Percentiles rank a stretch among this genome's conserved stretches.
These are phyloP conservation scores for Russula compacta DNA, from an alignment of 768 basidiomycete species.

Conservation along the genomic window DNA sequence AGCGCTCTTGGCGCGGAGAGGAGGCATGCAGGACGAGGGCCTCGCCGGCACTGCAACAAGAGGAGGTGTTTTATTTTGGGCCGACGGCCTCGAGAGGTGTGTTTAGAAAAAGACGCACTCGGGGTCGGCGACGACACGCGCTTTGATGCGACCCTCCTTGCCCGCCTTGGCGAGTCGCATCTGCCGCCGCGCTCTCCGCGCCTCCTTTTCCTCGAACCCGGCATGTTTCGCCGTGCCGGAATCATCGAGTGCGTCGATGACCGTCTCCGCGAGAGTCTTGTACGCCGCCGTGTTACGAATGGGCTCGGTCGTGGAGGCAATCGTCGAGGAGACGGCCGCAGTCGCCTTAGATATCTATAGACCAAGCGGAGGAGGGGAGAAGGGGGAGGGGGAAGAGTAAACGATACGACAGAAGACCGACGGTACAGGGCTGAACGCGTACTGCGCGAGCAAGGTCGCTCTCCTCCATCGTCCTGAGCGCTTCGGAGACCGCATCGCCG, in stretches of 20 bases:
- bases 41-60: conserved; percentile 60
- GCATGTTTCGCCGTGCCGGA: conserved; percentile 89
- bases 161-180: conserved; percentile 80
- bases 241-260: conserved; percentile 91
- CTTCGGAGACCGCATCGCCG: conserved; percentile 88
- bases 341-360: conserved; percentile 76
- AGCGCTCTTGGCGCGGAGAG: conserved; percentile 67
- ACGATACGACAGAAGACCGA: background rate
- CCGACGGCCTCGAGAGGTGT: background rate
- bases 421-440: conserved; percentile 23
- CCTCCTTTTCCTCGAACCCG: conserved; percentile 94
- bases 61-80: background rate
- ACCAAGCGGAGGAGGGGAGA: background rate
- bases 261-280: conserved; percentile 79
- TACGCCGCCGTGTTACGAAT: conserved; percentile 94
- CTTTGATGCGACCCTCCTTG: conserved; percentile 48
- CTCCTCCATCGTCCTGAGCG: conserved; percentile 89
- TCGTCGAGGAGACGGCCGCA: conserved; percentile 75
- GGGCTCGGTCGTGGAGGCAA: conserved; percentile 88
- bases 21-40: conserved; percentile 80
- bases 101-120: conserved; percentile 48
- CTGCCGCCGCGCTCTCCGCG: conserved; percentile 71
- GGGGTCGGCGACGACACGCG: conserved; percentile 57
- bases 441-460: conserved; percentile 85
- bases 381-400: background rate